phyloP scores from a whole-genome alignment of 1,284 basidiomycete genomes.

The Fomitopsis betulina region DNA sequence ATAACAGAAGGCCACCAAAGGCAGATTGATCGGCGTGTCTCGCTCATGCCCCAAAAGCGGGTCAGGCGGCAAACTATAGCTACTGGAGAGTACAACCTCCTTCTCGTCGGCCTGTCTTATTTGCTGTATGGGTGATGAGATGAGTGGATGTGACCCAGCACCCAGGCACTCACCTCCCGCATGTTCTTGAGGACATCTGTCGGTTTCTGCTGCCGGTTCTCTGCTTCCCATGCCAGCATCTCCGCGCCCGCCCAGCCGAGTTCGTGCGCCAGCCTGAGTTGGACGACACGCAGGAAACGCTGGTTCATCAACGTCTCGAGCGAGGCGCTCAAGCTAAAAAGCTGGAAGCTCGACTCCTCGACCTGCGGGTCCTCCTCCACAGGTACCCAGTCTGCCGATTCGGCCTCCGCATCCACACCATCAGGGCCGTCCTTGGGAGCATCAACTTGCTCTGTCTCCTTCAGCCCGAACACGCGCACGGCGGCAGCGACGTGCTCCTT shows the following conservation, averaged over 20 bases:
- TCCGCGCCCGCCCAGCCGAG: constrained; percentile 66
- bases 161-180: constrained; percentile 26
- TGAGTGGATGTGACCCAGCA: background rate
- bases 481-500: constrained; percentile 40
- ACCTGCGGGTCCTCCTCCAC: constrained; percentile 20
- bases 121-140: constrained; percentile 16
- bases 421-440: constrained; percentile 21
- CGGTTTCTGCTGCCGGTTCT: constrained; percentile 39
- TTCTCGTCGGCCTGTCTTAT: constrained; percentile 40
- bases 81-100: constrained; percentile 36
- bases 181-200: constrained; percentile 31
- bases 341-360: constrained; percentile 34
- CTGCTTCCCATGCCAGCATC: constrained; percentile 40
- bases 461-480: constrained; percentile 43
- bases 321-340: constrained; percentile 55
- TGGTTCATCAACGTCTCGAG: constrained; percentile 54
- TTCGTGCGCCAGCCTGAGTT: constrained; percentile 42
- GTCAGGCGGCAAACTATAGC: constrained; percentile 46
- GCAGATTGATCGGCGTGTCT: constrained; percentile 42
- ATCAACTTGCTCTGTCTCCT: constrained; percentile 31
- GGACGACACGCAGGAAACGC: constrained; percentile 46
- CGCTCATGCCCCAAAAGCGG: constrained; percentile 34
- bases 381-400: background rate
- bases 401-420: no score
- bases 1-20: constrained; percentile 55